These are phyloP conservation scores for Ampelomyces quisqualis DNA, from an alignment of 2,329 filamentous ascomycete genomes.

Conservation along the genomic window DNA sequence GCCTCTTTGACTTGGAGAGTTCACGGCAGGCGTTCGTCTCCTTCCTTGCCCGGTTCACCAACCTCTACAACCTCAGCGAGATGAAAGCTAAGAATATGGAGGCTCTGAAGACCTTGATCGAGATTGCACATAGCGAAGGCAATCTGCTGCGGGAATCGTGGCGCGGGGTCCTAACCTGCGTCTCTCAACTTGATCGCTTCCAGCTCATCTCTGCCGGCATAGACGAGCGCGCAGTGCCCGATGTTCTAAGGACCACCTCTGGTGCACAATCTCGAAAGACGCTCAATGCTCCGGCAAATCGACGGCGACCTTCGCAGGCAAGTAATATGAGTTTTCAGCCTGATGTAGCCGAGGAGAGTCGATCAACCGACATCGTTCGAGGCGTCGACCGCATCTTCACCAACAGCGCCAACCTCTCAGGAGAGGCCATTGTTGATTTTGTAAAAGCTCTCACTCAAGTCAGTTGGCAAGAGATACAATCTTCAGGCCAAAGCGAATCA, in stretches of 20 bases:
- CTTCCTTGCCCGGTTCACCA: conserved; percentile 88
- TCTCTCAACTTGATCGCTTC: conserved; percentile 92
- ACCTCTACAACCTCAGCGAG: conserved; percentile 91
- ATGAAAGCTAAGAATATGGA: conserved; percentile 97
- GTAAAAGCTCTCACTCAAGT: conserved; percentile 90
- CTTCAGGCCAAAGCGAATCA: conserved; percentile 91
- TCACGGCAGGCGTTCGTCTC: conserved; percentile 93
- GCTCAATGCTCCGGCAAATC: conserved; percentile 60
- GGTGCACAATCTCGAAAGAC: conserved; percentile 65
- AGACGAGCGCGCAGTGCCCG: conserved; percentile 87
- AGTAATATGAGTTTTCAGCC: conserved; percentile 58
- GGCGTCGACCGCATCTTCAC: conserved; percentile 95
- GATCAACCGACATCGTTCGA: conserved; percentile 89
- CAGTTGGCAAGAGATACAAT: conserved; percentile 98
- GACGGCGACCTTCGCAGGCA: conserved; percentile 49
- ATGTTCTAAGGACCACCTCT: conserved; percentile 76
- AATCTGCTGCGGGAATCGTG: conserved; percentile 87
- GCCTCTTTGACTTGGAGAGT: conserved; percentile 89
- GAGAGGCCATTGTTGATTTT: conserved; percentile 94
- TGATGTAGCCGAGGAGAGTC: conserved; percentile 87
- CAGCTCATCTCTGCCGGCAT: conserved; percentile 94
- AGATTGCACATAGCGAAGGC: conserved; percentile 89
- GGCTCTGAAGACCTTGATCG: conserved; percentile 85
- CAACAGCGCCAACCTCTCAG: conserved; percentile 88
- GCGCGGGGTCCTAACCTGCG: conserved; percentile 92